phyloP scores from a whole-genome alignment of 352 stramenopile genomes.

The Pythium dissotocum region DNA sequence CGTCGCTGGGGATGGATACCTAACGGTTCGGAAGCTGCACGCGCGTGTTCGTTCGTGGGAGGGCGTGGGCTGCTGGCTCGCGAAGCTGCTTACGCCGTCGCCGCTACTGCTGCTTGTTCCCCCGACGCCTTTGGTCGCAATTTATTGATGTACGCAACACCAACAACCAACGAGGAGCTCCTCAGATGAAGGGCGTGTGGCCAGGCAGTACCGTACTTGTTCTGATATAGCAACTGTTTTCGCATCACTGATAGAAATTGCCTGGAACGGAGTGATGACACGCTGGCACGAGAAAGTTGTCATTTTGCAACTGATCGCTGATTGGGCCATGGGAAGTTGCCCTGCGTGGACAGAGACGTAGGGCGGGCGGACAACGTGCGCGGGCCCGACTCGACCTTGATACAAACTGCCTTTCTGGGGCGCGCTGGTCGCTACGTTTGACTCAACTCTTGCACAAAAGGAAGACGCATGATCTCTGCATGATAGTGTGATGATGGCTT shows the following conservation, averaged over 20 bases:
- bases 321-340: conserved; percentile 29
- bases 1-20: neutral
- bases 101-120: neutral
- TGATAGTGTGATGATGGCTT: no score
- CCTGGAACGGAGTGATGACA: neutral
- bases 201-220: conserved; percentile 13
- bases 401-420: neutral
- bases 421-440: neutral
- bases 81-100: neutral
- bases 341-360: neutral
- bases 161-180: conserved; percentile 8
- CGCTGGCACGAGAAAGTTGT: conserved; percentile 1
- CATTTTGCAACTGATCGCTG: conserved; percentile 11
- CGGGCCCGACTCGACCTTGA: neutral
- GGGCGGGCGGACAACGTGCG: conserved; percentile 7
- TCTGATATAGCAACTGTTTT: conserved; percentile 12
- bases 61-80: conserved; percentile 1
- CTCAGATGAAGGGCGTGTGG: neutral
- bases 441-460: neutral
- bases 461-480: no score
- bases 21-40: neutral
- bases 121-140: conserved; percentile 15
- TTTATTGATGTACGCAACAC: conserved; percentile 27
- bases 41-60: neutral
- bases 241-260: no score